Evolutionary conservation across 2,329 filamentous ascomycete species (phyloP), one percentile per base, ranked within the genome.

Genomic region (Fusarium abutilonis): DNA sequence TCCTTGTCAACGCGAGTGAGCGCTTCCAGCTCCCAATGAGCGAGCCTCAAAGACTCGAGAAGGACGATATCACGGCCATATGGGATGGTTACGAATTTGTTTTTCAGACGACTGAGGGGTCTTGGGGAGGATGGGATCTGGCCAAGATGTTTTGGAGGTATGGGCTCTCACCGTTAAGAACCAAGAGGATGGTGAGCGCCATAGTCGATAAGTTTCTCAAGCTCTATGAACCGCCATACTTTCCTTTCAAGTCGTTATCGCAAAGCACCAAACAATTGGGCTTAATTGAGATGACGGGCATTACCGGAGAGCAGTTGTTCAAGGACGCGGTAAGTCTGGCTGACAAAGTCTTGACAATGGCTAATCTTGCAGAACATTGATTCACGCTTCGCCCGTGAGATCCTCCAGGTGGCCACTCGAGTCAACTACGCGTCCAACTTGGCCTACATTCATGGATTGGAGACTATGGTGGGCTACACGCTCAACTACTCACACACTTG

Each of bases 391-490:
- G 82, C 88, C 0, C 85, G 86, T 13, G 92, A 99, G 46, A 86
- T 99, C 43, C 86, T 98, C 23, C 94, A 98, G 76, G 92, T 94
- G 2, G 90, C 88, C 54, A 97, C 95, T 1, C 85, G 95, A 17
- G 94, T 97, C 63, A 98, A 98, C 75, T 99, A 97, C 76, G 95
- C 91, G 1, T 92, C 93, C 44, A 97, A 98, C 67, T 76, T 98
- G 11, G 85, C 81, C n/a, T 80, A 87, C 32, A 95, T 98, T 43
- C 93, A 98, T 70, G 95, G 92, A 0, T 78, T 99, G 1, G 92
- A 96, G 70, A 87, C 93, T 1, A 92, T 97, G 89, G 86, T 86
- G 56, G 48, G 72, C 56, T 29, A 6, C 6, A n/a, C 4, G 7
- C 13, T n/a, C 44, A 26, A 43, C 3, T 11, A 9, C 15, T 8